Base-by-base conservation (phyloP, 1,284 basidiomycete species). In the Ceratobasidium sp. region DNA sequence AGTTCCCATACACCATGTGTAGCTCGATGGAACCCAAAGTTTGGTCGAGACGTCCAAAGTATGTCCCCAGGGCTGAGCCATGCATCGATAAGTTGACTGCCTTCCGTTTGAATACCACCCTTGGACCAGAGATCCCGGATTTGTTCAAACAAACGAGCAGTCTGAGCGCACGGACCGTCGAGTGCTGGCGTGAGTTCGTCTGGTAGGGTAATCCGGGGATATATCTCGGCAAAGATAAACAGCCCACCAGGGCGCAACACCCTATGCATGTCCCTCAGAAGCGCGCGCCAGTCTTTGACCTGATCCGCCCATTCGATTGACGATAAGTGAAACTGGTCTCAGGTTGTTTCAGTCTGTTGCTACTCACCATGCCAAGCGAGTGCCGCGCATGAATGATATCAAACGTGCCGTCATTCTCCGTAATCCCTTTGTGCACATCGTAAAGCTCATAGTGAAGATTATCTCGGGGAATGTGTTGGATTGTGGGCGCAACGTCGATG, bases 371-470 rank as follows among this genome's bases (percentile, higher is more conserved):
- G 32, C 36, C 34, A 46, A 65, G 26, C 8, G 67, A 65, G 26
- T 69, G 58, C 5, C 73, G 70, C 36, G 73, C 73, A 39, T 74
- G 73, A 10, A 74, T 62, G 21, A 69, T 71, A 32, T 74, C 73
- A 71, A 72, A 74, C 1, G 60, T 39, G n/a, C 39, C 71, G 36
- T 64, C 62, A 10, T 57, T 48, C 71, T 70, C 59, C 57, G 60
- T n/a, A 52, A 74, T 53, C 30, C 70, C 62, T 23, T 46, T 34
- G 21, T 71, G 73, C 32, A 74, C 58, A 55, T 74, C 72, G 39
- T 74, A 74, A 12, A 74, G 65, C 55, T 74, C 73, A 52, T 72
- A 61, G 12, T 60, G 43, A 16, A 74, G 26, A 48, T 74, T 74
- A 23, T 46, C 43, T n/a, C 55, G 61, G 18, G 73, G 73, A 3